A percentile compares a stretch with the other conserved stretches of the same genome.
phyloP scores from a whole-genome alignment of 768 basidiomycete genomes.

The Lactarius sanguifluus region DNA sequence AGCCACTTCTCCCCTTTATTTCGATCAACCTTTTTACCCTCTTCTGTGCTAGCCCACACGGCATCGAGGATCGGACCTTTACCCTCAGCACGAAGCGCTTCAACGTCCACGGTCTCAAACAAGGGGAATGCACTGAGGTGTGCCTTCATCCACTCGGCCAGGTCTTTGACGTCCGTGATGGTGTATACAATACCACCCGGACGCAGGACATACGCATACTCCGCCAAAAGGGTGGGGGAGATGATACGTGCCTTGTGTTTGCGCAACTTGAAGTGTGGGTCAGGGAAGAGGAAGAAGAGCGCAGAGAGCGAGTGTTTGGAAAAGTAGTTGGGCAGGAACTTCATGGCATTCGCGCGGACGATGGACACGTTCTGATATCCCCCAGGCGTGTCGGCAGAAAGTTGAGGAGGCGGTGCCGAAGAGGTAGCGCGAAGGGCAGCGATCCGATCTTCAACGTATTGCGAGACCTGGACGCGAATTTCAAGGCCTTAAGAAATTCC shows the following conservation, averaged over 20 bases:
- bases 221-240: slow-evolving; percentile 94
- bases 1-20: slow-evolving; percentile 91
- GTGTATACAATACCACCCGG: slow-evolving; percentile 98
- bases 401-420: slow-evolving; percentile 27
- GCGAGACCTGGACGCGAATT: slow-evolving; percentile 93
- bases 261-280: slow-evolving; percentile 96
- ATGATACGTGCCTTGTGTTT: slow-evolving; percentile 99
- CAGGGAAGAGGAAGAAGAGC: slow-evolving; percentile 97
- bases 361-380: slow-evolving; percentile 88
- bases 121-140: slow-evolving; percentile 88
- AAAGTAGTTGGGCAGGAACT: slow-evolving; percentile 97
- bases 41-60: slow-evolving; percentile 85
- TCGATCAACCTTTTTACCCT: slow-evolving; percentile 94
- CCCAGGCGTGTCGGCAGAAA: slow-evolving; percentile 35
- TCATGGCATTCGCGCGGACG: slow-evolving; percentile 97
- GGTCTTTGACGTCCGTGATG: slow-evolving; percentile 93
- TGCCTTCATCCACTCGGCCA: slow-evolving; percentile 92
- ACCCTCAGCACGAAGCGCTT: slow-evolving; percentile 70
- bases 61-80: slow-evolving; percentile 79
- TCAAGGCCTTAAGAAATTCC: slow-evolving; percentile 73
- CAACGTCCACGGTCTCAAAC: slow-evolving; percentile 77
- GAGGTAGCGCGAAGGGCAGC: slow-evolving; percentile 79
- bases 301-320: slow-evolving; percentile 85
- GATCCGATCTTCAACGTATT: slow-evolving; percentile 95
- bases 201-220: slow-evolving; percentile 91